Percentiles rank a stretch among this genome's conserved stretches.
These are phyloP conservation scores for Acer saccharum DNA, from an alignment of 345 rosid genomes.

Conservation along the genomic window DNA sequence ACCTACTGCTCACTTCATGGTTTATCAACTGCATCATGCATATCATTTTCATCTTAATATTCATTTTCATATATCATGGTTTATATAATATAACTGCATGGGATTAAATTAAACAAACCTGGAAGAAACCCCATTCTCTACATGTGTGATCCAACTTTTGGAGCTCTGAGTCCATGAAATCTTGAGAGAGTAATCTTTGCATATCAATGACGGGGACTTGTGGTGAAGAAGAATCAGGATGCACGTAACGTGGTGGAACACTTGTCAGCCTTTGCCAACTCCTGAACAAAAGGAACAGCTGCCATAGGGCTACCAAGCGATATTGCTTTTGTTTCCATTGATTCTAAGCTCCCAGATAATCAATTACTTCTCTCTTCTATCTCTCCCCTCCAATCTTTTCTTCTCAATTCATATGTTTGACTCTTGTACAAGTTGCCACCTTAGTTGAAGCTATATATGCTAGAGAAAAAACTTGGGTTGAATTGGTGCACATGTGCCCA, in stretches of 20 bases:
- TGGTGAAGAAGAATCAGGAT: background rate
- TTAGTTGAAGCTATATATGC: too few relatives aligned
- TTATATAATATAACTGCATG: too few relatives aligned
- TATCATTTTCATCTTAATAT: background rate
- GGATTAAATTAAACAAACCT: background rate
- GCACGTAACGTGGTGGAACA: constrained; percentile 10
- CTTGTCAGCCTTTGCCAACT: constrained; percentile 4
- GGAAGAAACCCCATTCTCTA: constrained; percentile 30
- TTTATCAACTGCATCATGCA: constrained; percentile 23
- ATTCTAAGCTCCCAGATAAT: too few relatives aligned
- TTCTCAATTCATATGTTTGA: too few relatives aligned
- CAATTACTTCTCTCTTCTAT: too few relatives aligned
- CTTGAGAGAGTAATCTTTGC: constrained; percentile 2
- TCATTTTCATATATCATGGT: background rate
- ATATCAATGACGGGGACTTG: constrained; percentile 23
- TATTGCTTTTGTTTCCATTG: background rate
- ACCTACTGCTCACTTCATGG: background rate
- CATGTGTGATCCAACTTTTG: constrained; percentile 21
- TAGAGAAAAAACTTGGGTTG: too few relatives aligned
- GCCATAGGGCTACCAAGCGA: background rate
- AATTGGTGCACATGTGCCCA: too few relatives aligned
- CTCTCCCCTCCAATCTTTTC: too few relatives aligned
- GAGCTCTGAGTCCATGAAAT: constrained; percentile 15
- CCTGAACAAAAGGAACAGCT: constrained; percentile 7
- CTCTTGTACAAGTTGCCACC: too few relatives aligned